Conservation (phyloP, 768 basidiomycete genomes). For the Tricholoma saponaceum region DNA sequence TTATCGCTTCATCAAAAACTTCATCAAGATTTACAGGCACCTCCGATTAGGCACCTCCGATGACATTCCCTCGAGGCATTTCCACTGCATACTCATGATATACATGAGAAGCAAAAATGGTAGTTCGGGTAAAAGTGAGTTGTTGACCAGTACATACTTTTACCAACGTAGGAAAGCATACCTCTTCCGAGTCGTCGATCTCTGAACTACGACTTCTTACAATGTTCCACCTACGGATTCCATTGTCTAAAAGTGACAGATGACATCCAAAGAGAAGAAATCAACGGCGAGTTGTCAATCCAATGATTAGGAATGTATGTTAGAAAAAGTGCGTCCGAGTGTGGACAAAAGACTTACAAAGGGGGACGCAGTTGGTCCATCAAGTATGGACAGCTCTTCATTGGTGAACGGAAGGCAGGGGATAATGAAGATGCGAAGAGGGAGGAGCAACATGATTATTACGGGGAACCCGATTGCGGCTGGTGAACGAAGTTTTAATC, state of each 20-base stretch:
- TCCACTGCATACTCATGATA: no score
- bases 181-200: neutral
- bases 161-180: neutral
- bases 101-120: neutral
- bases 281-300: neutral
- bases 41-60: no score
- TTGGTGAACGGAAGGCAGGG: constrained; percentile 71
- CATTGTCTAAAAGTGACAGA: constrained; percentile 23
- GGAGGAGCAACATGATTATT: constrained; percentile 80
- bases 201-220: neutral
- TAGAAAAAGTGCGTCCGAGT: neutral
- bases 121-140: neutral
- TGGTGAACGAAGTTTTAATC: constrained; percentile 17
- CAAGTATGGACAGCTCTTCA: constrained; percentile 81
- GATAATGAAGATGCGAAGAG: constrained; percentile 66
- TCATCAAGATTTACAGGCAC: no score
- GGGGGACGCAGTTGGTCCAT: constrained; percentile 85
- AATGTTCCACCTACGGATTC: constrained; percentile 31
- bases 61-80: neutral
- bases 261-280: neutral
- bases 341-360: constrained; percentile 60
- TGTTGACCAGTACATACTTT: neutral
- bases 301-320: neutral
- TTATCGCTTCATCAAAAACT: no score
- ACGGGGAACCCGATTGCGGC: constrained; percentile 92